Evolutionary conservation across 495 filamentous ascomycete genomes (phyloP).

Genomic region (Penicillium goetzii): DNA sequence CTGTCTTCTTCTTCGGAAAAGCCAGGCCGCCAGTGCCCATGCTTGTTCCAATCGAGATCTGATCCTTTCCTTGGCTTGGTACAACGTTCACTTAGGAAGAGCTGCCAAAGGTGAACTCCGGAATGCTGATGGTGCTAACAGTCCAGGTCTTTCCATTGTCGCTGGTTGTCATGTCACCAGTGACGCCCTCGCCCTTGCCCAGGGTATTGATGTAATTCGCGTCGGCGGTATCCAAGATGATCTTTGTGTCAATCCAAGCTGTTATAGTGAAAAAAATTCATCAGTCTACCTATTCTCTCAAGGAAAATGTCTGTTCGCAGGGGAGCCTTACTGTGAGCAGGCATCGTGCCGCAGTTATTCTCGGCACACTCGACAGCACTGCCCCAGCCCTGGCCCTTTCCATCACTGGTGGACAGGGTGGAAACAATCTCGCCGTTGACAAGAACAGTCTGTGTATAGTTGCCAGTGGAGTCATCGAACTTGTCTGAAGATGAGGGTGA

Average conservation of each 20-base stretch:
- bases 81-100: not conserved
- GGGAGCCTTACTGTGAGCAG: conserved; percentile 35
- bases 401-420: conserved; percentile 42
- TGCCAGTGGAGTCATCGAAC: conserved; percentile 39
- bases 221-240: conserved; percentile 42
- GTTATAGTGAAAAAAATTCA: not conserved
- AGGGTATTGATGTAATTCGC: conserved; percentile 45
- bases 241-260: conserved; percentile 43
- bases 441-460: conserved; percentile 46
- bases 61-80: not conserved
- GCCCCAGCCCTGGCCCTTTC: conserved; percentile 42
- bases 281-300: conserved; percentile 11
- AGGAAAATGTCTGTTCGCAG: not conserved
- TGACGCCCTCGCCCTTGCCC: conserved; percentile 34
- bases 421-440: conserved; percentile 44
- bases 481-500: conserved; percentile 30
- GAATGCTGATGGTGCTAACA: conserved; percentile 39
- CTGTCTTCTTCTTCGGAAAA: not conserved
- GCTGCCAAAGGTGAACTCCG: conserved; percentile 32
- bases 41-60: not conserved
- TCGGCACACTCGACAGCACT: conserved; percentile 47
- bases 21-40: not conserved
- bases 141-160: conserved; percentile 49
- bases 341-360: conserved; percentile 44
- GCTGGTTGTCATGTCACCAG: conserved; percentile 39